phyloP scores from a whole-genome alignment of 176 grass and related monocot species.

The Carex myosuroides region DNA sequence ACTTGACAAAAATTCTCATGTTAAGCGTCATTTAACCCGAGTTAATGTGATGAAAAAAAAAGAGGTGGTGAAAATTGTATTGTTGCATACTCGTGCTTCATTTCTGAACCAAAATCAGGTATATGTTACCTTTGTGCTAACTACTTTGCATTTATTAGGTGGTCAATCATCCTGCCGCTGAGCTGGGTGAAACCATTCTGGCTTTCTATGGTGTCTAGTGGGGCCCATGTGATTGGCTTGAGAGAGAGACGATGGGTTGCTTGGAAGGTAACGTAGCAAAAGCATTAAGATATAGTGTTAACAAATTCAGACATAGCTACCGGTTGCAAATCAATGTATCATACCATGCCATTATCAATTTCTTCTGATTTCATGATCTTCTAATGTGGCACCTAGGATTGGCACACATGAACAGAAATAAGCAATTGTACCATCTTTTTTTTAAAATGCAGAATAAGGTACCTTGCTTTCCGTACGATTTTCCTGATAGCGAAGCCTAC shows the following conservation, averaged over 20 bases:
- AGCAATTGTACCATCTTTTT: not conserved
- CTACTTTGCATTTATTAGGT: slow-evolving; percentile 41
- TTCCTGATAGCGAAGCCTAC: slow-evolving; percentile 73
- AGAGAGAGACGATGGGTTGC: slow-evolving; percentile 81
- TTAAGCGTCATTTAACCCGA: not conserved
- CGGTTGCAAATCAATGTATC: not conserved
- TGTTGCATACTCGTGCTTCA: slow-evolving; percentile 3
- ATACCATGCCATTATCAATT: not conserved
- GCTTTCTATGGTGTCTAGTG: slow-evolving; percentile 58
- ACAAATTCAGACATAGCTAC: not conserved
- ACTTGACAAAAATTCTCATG: not conserved
- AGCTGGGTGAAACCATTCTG: slow-evolving; percentile 84
- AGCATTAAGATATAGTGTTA: not conserved
- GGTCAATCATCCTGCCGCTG: slow-evolving; percentile 82
- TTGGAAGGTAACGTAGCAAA: slow-evolving; percentile 51
- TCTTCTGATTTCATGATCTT: not conserved
- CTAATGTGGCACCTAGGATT: not conserved
- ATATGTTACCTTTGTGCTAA: slow-evolving; percentile 7
- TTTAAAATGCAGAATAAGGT: slow-evolving; percentile 44
- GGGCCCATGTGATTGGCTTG: slow-evolving; percentile 61
- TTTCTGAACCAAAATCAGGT: slow-evolving; percentile 2
- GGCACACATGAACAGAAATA: not conserved
- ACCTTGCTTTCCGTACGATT: slow-evolving; percentile 87
- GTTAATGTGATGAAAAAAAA: not conserved
- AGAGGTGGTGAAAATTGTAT: not conserved